Conservation (phyloP, 176 grass and related monocot species). For the Oryza punctata region DNA sequence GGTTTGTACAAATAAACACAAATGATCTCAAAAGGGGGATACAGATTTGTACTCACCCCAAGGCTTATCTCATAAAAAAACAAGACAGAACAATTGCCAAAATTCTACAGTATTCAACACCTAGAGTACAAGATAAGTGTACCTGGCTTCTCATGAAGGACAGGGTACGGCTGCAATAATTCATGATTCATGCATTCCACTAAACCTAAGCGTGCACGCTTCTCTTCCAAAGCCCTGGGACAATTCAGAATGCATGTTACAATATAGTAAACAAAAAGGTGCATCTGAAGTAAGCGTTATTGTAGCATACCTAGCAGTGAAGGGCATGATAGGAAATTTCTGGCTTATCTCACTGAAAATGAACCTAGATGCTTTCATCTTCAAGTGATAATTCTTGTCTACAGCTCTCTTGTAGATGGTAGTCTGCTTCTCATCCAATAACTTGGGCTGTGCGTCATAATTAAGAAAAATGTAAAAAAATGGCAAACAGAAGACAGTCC, state of each 20-base stretch:
- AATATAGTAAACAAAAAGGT: background rate
- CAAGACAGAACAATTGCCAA: background rate
- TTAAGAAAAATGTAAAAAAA: background rate
- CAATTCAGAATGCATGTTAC: background rate
- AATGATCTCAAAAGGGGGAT: background rate
- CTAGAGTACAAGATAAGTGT: constrained; percentile 10
- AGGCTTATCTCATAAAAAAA: background rate
- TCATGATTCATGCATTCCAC: constrained; percentile 99
- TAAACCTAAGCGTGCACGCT: constrained; percentile 82
- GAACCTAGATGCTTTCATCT: constrained; percentile 97
- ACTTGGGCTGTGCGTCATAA: constrained; percentile 60
- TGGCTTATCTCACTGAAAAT: constrained; percentile 99
- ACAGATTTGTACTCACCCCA: background rate
- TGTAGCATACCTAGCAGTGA: constrained; percentile 73
- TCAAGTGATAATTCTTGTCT: constrained; percentile 98
- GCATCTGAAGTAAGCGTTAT: background rate
- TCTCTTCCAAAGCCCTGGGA: constrained; percentile 92
- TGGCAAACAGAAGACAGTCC: background rate
- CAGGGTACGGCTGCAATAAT: constrained; percentile 95
- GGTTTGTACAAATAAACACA: background rate
- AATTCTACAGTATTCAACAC: background rate
- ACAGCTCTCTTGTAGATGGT: constrained; percentile 98
- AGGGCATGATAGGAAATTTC: constrained; percentile 99
- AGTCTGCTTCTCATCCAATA: constrained; percentile 99
- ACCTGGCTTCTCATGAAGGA: constrained; percentile 98